Conservation (phyloP, 805 yeast genomes). For the Myxozyma kluyveri region DNA sequence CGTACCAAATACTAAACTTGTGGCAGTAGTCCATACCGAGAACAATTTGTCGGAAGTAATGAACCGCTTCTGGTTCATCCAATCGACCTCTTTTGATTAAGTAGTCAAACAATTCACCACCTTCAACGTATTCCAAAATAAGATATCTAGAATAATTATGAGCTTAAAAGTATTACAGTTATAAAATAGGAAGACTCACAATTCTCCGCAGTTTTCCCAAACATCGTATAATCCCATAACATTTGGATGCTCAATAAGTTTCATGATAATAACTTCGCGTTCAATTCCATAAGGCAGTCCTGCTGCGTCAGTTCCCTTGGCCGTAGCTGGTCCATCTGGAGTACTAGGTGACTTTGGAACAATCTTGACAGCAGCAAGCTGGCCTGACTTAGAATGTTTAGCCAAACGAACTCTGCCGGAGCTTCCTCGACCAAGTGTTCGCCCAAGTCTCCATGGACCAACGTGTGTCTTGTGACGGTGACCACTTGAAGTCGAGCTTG, state of each 20-base stretch:
- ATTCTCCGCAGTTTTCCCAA: slow-evolving; percentile 93
- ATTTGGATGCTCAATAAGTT: slow-evolving; percentile 87
- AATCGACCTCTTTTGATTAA: slow-evolving; percentile 84
- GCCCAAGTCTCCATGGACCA: slow-evolving; percentile 96
- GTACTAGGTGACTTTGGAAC: slow-evolving; percentile 71
- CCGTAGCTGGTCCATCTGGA: slow-evolving; percentile 12
- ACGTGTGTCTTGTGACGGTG: slow-evolving; percentile 56
- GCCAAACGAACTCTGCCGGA: slow-evolving; percentile 94
- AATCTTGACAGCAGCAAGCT: slow-evolving; percentile 93
- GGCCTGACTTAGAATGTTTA: slow-evolving; percentile 76
- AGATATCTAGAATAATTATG: slow-evolving; percentile 47
- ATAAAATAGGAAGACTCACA: slow-evolving; percentile 37
- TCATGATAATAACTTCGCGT: slow-evolving; percentile 96
- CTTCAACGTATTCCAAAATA: slow-evolving; percentile 92
- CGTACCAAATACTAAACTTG: slow-evolving; percentile 68
- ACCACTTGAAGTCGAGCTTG: slow-evolving; percentile 43
- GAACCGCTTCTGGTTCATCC: slow-evolving; percentile 85
- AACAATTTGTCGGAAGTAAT: slow-evolving; percentile 82
- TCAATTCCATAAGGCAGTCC: slow-evolving; percentile 94
- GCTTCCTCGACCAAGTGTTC: slow-evolving; percentile 94
- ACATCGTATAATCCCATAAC: slow-evolving; percentile 93
- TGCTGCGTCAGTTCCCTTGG: slow-evolving; percentile 43
- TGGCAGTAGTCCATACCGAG: slow-evolving; percentile 82
- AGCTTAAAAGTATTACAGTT: background rate
- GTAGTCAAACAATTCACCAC: slow-evolving; percentile 93